Percentiles rank a stretch among this genome's conserved stretches.
Evolutionary conservation across 257 asterid genomes (phyloP).

Genomic region (Perilla frutescens): DNA sequence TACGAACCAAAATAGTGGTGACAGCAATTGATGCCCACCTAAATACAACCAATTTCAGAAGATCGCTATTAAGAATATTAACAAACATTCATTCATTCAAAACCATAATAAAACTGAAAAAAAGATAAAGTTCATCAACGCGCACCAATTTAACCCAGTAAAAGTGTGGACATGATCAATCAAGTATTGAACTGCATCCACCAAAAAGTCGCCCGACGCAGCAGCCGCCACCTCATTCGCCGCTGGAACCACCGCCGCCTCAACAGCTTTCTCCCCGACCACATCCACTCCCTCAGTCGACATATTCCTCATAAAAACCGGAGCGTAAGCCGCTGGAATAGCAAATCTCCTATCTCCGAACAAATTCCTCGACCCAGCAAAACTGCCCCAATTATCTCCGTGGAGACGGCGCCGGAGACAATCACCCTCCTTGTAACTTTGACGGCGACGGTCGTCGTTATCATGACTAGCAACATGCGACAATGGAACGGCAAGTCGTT

Average conservation of each 20-base stretch:
- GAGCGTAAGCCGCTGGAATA: constrained; percentile 47
- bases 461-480: constrained; percentile 49
- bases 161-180: constrained; percentile 68
- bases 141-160: constrained; percentile 80
- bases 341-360: constrained; percentile 29
- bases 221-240: constrained; percentile 81
- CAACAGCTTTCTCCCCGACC: constrained; percentile 55
- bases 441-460: constrained; percentile 31
- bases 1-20: constrained; percentile 72
- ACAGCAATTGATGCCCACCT: constrained; percentile 82
- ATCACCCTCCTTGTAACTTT: constrained; percentile 32
- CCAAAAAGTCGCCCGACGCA: constrained; percentile 78
- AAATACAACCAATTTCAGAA: constrained; percentile 41
- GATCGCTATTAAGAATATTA: constrained; percentile 6
- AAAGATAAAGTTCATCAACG: constrained; percentile 14
- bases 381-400: constrained; percentile 29
- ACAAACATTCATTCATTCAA: constrained; percentile 2
- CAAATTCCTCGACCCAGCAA: constrained; percentile 34
- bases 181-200: constrained; percentile 72
- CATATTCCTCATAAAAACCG: constrained; percentile 53
- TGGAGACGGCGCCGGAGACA: constrained; percentile 32
- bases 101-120: not conserved
- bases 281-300: constrained; percentile 66
- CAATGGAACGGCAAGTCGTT: constrained; percentile 51
- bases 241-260: constrained; percentile 59